phyloP scores from a whole-genome alignment of 2,329 filamentous ascomycete species.

The Shiraia bambusicola region DNA sequence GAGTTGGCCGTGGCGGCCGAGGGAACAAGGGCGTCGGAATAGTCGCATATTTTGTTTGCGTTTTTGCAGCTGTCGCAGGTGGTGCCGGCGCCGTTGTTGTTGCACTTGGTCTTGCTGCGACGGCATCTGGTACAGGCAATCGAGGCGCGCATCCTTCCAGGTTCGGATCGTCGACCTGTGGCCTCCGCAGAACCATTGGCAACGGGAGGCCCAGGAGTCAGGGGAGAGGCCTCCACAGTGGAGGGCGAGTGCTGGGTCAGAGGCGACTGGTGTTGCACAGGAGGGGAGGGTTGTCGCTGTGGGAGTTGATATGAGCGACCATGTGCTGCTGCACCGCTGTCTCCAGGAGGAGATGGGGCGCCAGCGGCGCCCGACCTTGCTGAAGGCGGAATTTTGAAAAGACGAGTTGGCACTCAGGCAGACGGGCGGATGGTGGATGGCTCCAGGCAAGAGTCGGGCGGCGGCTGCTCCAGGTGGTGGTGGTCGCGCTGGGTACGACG shows the following conservation, averaged over 20 bases:
- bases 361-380: slow-evolving; percentile 25
- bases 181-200: slow-evolving; percentile 23
- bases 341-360: slow-evolving; percentile 22
- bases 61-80: slow-evolving; percentile 75
- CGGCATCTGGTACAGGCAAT: slow-evolving; percentile 77
- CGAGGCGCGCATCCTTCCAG: slow-evolving; percentile 68
- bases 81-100: slow-evolving; percentile 71
- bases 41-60: slow-evolving; percentile 70
- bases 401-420: slow-evolving; percentile 1
- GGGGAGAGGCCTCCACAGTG: slow-evolving; percentile 34
- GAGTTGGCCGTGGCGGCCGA: slow-evolving; percentile 28
- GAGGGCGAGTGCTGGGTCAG: slow-evolving; percentile 29
- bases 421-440: background rate
- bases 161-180: slow-evolving; percentile 19
- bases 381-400: slow-evolving; percentile 36
- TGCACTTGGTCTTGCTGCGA: slow-evolving; percentile 83
- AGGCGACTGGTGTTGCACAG: slow-evolving; percentile 23
- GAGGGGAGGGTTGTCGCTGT: slow-evolving; percentile 20
- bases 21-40: slow-evolving; percentile 56
- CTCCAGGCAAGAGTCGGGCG: background rate
- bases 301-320: slow-evolving; percentile 15
- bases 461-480: no score
- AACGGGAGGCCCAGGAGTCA: slow-evolving; percentile 25
- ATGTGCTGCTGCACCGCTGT: slow-evolving; percentile 22
- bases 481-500: no score